phyloP scores from a whole-genome alignment of 2,329 filamentous ascomycete genomes.

The Trichoderma citrinoviride region DNA sequence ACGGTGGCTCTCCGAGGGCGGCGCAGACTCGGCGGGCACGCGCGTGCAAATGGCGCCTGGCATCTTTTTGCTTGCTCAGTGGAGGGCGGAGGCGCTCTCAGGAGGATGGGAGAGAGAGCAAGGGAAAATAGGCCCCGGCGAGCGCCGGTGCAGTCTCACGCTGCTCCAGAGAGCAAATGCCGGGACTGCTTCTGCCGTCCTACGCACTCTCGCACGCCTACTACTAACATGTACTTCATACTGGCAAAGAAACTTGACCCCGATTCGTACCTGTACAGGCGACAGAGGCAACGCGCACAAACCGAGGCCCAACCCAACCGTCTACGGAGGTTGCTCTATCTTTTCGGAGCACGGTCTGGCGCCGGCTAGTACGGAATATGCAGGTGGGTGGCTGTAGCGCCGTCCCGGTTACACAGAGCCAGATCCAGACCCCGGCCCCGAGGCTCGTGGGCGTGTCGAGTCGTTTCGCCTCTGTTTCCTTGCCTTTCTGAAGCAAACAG shows the following conservation, averaged over 20 bases:
- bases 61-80: neutral
- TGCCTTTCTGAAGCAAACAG: neutral
- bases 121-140: neutral
- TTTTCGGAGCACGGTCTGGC: constrained; percentile 14
- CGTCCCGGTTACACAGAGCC: constrained; percentile 13
- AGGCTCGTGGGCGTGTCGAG: neutral
- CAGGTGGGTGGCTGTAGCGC: constrained; percentile 16
- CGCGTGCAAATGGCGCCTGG: neutral
- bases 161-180: neutral
- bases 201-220: neutral
- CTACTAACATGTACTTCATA: neutral
- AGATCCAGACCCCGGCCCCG: constrained; percentile 9
- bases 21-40: constrained; percentile 11
- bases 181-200: neutral
- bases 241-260: neutral
- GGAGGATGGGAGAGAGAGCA: neutral
- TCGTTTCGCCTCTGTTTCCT: no score
- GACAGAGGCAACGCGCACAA: neutral
- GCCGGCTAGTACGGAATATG: constrained; percentile 21
- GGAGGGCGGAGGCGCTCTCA: neutral
- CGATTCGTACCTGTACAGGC: neutral
- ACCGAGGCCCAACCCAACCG: neutral
- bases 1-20: neutral
- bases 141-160: neutral
- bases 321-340: constrained; percentile 3